Evolutionary conservation across 306 rosid genomes (phyloP).

Genomic region (Malus fusca): DNA sequence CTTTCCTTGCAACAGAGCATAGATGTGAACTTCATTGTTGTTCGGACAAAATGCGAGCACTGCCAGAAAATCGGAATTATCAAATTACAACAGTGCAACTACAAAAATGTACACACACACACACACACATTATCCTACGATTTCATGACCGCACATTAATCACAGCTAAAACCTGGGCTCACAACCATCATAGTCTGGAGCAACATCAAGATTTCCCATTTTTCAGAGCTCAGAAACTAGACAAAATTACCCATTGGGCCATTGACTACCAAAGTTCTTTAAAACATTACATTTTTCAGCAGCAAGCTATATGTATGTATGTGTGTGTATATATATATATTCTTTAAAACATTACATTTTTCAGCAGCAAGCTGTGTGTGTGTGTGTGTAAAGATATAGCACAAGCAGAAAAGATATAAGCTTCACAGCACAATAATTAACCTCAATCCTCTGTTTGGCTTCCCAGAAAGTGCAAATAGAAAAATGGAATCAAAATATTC

Average conservation of each 20-base stretch:
- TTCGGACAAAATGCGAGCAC: conserved; percentile 96
- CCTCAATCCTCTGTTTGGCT: not conserved
- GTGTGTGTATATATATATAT: too few relatives aligned
- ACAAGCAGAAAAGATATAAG: not conserved
- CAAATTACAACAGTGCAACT: not conserved
- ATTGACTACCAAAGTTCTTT: not conserved
- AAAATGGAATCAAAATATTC: conserved; percentile 4
- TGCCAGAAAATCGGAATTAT: conserved; percentile 17
- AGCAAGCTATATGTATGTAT: too few relatives aligned
- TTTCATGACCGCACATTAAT: not conserved
- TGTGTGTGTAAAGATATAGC: not conserved
- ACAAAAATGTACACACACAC: not conserved
- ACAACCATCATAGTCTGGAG: not conserved
- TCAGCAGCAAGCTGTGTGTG: not conserved
- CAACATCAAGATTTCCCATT: not conserved
- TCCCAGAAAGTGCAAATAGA: not conserved
- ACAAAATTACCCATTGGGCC: not conserved
- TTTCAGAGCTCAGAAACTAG: not conserved
- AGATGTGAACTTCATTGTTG: conserved; percentile 88
- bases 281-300: not conserved
- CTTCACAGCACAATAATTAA: not conserved
- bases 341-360: not conserved
- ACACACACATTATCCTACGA: too few relatives aligned
- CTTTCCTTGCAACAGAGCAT: conserved; percentile 66
- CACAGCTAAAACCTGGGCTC: not conserved